These are phyloP conservation scores for Ambispora gerdemannii DNA, from an alignment of 192 early-diverging fungal species.

Conservation along the genomic window DNA sequence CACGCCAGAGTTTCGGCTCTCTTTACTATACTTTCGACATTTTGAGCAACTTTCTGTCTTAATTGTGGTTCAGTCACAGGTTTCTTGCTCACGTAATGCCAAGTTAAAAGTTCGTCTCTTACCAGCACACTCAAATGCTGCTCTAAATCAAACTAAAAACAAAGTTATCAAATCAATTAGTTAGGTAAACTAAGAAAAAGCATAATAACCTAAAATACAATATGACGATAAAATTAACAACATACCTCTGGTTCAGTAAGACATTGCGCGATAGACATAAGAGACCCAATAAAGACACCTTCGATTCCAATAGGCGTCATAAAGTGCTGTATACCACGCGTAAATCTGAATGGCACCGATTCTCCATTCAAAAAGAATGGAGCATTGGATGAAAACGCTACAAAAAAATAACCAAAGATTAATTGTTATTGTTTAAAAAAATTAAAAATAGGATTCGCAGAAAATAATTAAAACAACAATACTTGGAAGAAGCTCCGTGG, in stretches of 20 bases:
- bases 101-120: slow-evolving; percentile 87
- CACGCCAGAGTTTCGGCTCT: slow-evolving; percentile 68
- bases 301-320: slow-evolving; percentile 92
- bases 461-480: slow-evolving; percentile 19
- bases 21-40: slow-evolving; percentile 70
- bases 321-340: slow-evolving; percentile 95
- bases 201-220: not conserved
- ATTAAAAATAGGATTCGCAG: not conserved
- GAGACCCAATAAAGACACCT: slow-evolving; percentile 78
- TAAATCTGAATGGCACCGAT: slow-evolving; percentile 95
- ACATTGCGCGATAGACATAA: slow-evolving; percentile 82
- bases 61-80: slow-evolving; percentile 60
- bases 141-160: slow-evolving; percentile 79
- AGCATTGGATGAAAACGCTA: slow-evolving; percentile 30
- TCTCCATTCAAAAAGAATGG: slow-evolving; percentile 68
- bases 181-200: slow-evolving; percentile 25
- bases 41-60: slow-evolving; percentile 64
- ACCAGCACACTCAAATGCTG: slow-evolving; percentile 94
- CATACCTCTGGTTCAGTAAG: slow-evolving; percentile 75
- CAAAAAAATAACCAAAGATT: not conserved
- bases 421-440: not conserved
- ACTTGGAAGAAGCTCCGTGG: slow-evolving; percentile 81
- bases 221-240: slow-evolving; percentile 45
- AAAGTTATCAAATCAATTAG: not conserved
- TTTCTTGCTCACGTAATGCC: slow-evolving; percentile 62